Conservation (phyloP, 2,329 filamentous ascomycete genomes). For the Teratosphaeria pseudoeucalypti region DNA sequence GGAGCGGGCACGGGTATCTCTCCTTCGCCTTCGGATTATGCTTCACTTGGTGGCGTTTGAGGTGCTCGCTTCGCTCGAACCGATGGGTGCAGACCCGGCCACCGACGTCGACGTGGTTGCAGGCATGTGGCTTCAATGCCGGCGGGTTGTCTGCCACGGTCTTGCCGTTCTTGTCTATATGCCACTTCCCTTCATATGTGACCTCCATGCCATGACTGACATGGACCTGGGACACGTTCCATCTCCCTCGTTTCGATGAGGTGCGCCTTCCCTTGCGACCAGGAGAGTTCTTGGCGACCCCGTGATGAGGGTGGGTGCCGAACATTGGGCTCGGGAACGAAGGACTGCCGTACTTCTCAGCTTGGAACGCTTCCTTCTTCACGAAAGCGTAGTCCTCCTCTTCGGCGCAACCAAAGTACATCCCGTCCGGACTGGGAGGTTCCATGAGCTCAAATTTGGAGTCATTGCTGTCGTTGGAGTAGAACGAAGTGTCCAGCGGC, state of each 20-base stretch:
- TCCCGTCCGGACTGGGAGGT: neutral
- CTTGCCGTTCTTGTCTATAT: neutral
- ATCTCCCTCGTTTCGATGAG: slow-evolving; percentile 3
- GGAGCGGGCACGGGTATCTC: slow-evolving; percentile 16
- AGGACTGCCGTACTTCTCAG: neutral
- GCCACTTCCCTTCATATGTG: neutral
- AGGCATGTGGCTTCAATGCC: slow-evolving; percentile 11
- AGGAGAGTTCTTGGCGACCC: neutral
- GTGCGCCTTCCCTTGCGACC: neutral
- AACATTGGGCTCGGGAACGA: neutral
- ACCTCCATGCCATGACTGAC: neutral
- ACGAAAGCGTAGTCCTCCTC: neutral
- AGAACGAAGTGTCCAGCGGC: neutral
- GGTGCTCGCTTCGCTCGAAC: slow-evolving; percentile 23
- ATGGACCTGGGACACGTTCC: neutral
- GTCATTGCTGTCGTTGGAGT: neutral
- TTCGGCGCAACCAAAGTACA: neutral
- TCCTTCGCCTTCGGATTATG: slow-evolving; percentile 10
- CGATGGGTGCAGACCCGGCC: slow-evolving; percentile 7
- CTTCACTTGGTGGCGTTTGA: slow-evolving; percentile 20
- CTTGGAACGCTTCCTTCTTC: neutral
- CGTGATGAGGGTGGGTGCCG: neutral
- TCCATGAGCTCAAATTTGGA: neutral
- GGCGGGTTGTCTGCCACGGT: neutral
- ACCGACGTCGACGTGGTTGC: slow-evolving; percentile 2